A percentile compares a stretch with the other conserved stretches of the same genome.
Conservation (phyloP, 768 basidiomycete genomes). For the Royoungia palumana region DNA sequence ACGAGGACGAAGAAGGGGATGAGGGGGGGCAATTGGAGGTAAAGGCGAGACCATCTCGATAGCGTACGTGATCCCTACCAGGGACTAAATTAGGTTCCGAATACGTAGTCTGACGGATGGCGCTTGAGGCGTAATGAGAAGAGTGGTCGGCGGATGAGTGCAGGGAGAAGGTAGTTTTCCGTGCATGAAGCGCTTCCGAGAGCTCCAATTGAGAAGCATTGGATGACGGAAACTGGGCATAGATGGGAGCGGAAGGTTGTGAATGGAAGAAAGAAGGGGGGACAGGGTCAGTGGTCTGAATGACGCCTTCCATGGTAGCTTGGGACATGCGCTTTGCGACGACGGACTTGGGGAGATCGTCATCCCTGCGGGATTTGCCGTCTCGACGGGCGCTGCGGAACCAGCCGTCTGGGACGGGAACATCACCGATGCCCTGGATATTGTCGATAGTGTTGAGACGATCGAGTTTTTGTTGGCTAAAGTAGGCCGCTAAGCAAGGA, state of each 20-base stretch:
- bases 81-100: conserved; percentile 29
- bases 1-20: conserved; percentile 38
- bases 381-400: conserved; percentile 75
- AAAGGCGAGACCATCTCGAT: conserved; percentile 23
- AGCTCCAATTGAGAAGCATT: conserved; percentile 26
- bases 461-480: conserved; percentile 73
- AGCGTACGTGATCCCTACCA: conserved; percentile 18
- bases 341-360: conserved; percentile 47
- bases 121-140: conserved; percentile 13
- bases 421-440: conserved; percentile 62
- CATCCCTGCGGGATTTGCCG: conserved; percentile 44
- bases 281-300: conserved; percentile 17
- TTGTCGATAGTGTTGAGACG: conserved; percentile 68
- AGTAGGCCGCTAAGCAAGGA: conserved; percentile 66
- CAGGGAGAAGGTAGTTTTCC: conserved; percentile 30
- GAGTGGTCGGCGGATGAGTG: conserved; percentile 29
- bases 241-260: conserved; percentile 22
- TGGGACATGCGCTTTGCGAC: conserved; percentile 37
- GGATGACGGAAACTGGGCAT: conserved; percentile 33
- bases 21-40: conserved; percentile 25
- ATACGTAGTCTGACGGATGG: conserved; percentile 31
- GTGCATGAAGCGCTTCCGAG: conserved; percentile 17
- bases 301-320: conserved; percentile 30
- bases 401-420: conserved; percentile 69
- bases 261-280: conserved; percentile 22